These are phyloP conservation scores for Castanea crenata DNA, from an alignment of 306 rosid genomes.

Conservation along the genomic window DNA sequence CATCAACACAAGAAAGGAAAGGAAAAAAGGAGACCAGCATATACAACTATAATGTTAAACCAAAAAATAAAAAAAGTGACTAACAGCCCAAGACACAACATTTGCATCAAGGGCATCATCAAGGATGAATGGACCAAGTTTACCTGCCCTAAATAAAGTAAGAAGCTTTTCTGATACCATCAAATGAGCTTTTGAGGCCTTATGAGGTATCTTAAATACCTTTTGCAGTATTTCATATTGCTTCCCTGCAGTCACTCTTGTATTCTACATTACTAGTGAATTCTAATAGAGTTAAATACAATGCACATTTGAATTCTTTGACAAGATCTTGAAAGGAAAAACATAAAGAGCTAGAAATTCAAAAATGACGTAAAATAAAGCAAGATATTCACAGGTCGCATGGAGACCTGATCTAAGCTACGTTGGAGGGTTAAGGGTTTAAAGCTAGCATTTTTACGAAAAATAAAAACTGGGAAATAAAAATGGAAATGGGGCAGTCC, in stretches of 20 bases:
- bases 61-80: background rate
- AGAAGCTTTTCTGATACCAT: slow-evolving; percentile 73
- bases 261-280: slow-evolving; percentile 45
- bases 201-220: slow-evolving; percentile 72
- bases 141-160: too few species aligned
- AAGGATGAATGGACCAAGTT: too few species aligned
- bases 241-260: slow-evolving; percentile 34
- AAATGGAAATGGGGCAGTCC: too few species aligned
- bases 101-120: too few species aligned
- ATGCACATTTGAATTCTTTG: slow-evolving; percentile 57
- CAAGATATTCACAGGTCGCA: background rate
- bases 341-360: background rate
- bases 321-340: slow-evolving; percentile 47
- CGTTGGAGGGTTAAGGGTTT: background rate
- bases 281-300: slow-evolving; percentile 48
- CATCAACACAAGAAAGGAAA: background rate
- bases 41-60: background rate
- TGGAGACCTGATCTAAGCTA: background rate
- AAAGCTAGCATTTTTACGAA: too few species aligned
- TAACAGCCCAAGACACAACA: too few species aligned
- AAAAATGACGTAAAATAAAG: background rate
- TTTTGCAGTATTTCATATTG: slow-evolving; percentile 75
- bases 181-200: slow-evolving; percentile 72
- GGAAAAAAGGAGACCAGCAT: background rate
- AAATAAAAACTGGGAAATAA: too few species aligned